Evolutionary conservation across 345 rosid species (phyloP).

Genomic region (Brassica incana): DNA sequence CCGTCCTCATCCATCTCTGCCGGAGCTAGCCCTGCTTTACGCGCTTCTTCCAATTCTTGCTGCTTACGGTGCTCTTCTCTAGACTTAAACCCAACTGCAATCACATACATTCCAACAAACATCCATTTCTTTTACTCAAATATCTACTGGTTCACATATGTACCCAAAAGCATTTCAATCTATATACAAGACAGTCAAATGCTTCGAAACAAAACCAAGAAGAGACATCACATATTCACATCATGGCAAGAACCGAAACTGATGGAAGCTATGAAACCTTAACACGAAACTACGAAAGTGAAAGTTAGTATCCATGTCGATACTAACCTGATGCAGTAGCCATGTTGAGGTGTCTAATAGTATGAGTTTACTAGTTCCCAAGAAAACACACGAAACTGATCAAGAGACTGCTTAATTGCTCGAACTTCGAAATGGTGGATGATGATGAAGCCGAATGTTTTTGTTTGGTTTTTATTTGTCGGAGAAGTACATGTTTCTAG

Average conservation of each 20-base stretch:
- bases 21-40: neutral
- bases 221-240: neutral
- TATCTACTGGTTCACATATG: neutral
- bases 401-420: neutral
- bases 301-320: too few relatives aligned
- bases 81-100: neutral
- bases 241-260: too few relatives aligned
- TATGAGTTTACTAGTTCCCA: neutral
- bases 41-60: slow-evolving; percentile 4
- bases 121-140: neutral
- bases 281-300: too few relatives aligned
- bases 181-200: neutral
- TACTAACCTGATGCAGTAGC: slow-evolving; percentile 5
- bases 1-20: neutral
- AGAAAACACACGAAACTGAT: neutral
- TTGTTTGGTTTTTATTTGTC: neutral
- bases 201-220: neutral
- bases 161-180: neutral
- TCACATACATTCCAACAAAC: neutral
- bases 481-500: neutral
- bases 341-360: neutral
- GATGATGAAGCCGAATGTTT: neutral
- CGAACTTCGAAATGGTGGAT: neutral
- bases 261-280: too few relatives aligned
- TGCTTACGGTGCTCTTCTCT: slow-evolving; percentile 7